These are phyloP conservation scores for Fusarium fujikuroi DNA, from an alignment of 2,329 filamentous ascomycete genomes.

Conservation along the genomic window DNA sequence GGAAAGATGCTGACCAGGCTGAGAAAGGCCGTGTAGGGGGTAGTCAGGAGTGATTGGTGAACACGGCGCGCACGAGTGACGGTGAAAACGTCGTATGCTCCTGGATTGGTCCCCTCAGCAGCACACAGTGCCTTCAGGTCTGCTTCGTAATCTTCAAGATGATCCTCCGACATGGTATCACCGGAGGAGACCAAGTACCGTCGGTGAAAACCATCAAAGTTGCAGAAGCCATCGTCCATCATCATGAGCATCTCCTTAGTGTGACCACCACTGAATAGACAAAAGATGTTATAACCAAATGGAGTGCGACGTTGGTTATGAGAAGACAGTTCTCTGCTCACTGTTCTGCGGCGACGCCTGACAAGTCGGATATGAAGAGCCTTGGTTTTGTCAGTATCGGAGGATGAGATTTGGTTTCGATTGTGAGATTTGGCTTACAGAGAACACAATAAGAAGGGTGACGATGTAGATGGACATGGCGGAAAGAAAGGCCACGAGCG, in stretches of 20 bases:
- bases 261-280: conserved; percentile 73
- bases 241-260: conserved; percentile 94
- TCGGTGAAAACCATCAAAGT: conserved; percentile 67
- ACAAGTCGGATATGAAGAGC: conserved; percentile 47
- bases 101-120: conserved; percentile 42
- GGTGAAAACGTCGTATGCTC: conserved; percentile 70
- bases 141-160: conserved; percentile 68
- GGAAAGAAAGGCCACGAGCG: conserved; percentile 21
- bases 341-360: conserved; percentile 28
- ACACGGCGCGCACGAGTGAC: conserved; percentile 83
- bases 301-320: neutral
- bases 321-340: conserved; percentile 24
- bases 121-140: conserved; percentile 44
- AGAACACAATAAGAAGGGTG: conserved; percentile 44
- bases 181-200: conserved; percentile 85
- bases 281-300: conserved; percentile 43
- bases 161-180: conserved; percentile 73
- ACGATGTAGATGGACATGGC: conserved; percentile 37
- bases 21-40: conserved; percentile 73
- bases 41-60: conserved; percentile 81
- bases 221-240: conserved; percentile 69
- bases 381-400: conserved; percentile 31
- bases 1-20: conserved; percentile 73
- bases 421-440: conserved; percentile 38
- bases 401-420: neutral